These are phyloP conservation scores for Collybia sp. DNA, from an alignment of 768 basidiomycete genomes.

Conservation along the genomic window DNA sequence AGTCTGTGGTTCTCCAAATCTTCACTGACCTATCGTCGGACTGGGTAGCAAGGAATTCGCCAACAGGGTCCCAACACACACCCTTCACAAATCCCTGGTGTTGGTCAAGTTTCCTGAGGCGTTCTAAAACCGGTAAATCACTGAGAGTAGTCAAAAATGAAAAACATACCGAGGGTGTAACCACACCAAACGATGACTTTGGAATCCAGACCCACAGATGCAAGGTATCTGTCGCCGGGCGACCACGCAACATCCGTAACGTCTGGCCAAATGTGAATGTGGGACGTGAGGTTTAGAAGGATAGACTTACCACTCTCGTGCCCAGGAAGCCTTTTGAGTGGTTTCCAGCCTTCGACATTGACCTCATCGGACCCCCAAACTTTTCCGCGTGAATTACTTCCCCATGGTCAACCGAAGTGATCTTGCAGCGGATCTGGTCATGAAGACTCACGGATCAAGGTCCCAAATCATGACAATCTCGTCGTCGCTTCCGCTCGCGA, in stretches of 20 bases:
- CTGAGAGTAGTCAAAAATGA: neutral
- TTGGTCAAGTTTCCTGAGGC: conserved; percentile 75
- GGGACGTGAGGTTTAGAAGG: neutral
- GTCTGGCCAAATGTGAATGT: conserved; percentile 42
- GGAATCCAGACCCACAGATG: conserved; percentile 91
- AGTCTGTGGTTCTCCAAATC: conserved; percentile 94
- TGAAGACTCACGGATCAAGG: conserved; percentile 78
- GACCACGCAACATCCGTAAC: conserved; percentile 96
- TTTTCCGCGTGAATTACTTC: conserved; percentile 74
- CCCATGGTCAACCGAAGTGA: conserved; percentile 1
- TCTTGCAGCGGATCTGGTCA: neutral
- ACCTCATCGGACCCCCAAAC: conserved; percentile 95
- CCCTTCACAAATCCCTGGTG: conserved; percentile 99
- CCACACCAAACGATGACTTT: conserved; percentile 94
- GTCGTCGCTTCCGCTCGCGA: conserved; percentile 97
- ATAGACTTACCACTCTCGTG: conserved; percentile 81
- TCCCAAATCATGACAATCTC: conserved; percentile 97
- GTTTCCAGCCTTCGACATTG: conserved; percentile 97
- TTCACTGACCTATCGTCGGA: conserved; percentile 96
- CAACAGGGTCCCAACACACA: conserved; percentile 98
- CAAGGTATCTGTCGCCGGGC: conserved; percentile 86
- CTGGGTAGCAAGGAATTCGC: conserved; percentile 95
- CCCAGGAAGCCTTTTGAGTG: conserved; percentile 84
- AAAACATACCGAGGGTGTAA: conserved; percentile 69
- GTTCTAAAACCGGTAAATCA: conserved; percentile 44